Evolutionary conservation across 2,329 filamentous ascomycete genomes (phyloP), one percentile per base, ranked within the genome.

Genomic region (Xylariaceae sp.): DNA sequence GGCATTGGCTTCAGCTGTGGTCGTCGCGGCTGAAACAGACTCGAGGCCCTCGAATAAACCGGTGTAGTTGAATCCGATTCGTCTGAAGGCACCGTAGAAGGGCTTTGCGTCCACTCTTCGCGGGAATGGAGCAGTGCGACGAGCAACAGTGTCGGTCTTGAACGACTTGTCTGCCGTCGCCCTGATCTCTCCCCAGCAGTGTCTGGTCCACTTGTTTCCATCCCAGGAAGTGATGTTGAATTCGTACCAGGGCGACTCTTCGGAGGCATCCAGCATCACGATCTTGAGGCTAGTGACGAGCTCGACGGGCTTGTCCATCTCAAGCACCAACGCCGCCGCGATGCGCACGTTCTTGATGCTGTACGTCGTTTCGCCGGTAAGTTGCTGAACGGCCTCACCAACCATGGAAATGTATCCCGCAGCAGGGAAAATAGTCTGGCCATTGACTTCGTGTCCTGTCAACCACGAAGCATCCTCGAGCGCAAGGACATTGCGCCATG

Each of bases 321-420:
- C 34, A 30, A 54, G 17, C 13, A 54, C 17, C 15, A 15, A 9
- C 15, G 52, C 52, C 6, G 52, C 5, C 6, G 52, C 17, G 3
- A 54, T 42, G 6, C 35, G 52, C 13, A 54, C 52, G 17, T 54
- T 54, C 15, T 18, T 54, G 13, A 54, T 10, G n/a, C n/a, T 54
- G 42, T 45, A 54, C 10, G 35, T 45, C 5, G 34, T 23, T 13
- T 47, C 52, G 18, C 52, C 37, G 8, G 17, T 18, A 13, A 54
- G 39, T 17, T 54, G 52, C 23, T 39, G 52, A 47, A 47, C 13
- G 11, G 52, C 52, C n/a, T 54, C 52, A 4, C 52, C 52, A 1
- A 54, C 15, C 52, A 54, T 54, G n/a, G 52, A 37, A 30, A 54
- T 54, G 10, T 54, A 54, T 44, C 34, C 52, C 4, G 52, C 52